Percentiles rank a stretch among this genome's conserved stretches.
These are phyloP conservation scores for Harringtonia aguacate DNA, from an alignment of 2,329 filamentous ascomycete species.

Conservation along the genomic window DNA sequence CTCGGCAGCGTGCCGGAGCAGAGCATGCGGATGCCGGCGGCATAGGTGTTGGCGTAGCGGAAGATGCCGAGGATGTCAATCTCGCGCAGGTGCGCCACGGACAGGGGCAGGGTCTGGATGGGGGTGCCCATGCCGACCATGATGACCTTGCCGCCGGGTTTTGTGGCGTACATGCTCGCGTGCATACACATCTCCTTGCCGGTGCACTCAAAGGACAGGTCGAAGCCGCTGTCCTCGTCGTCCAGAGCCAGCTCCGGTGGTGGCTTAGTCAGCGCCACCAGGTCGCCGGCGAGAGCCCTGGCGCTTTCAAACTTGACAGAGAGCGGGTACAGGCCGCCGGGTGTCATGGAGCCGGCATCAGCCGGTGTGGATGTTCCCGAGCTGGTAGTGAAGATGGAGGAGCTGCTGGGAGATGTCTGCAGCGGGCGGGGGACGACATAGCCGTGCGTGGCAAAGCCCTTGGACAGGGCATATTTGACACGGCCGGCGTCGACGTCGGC, in stretches of 20 bases:
- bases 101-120: conserved; percentile 63
- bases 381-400: conserved; percentile 29
- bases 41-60: conserved; percentile 67
- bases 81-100: conserved; percentile 61
- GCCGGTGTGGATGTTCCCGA: conserved; percentile 40
- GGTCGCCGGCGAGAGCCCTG: conserved; percentile 36
- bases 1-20: conserved; percentile 45
- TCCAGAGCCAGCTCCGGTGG: conserved; percentile 23
- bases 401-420: conserved; percentile 31
- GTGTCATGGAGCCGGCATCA: conserved; percentile 28
- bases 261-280: conserved; percentile 30
- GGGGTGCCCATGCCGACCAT: conserved; percentile 75
- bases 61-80: conserved; percentile 72
- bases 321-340: conserved; percentile 32
- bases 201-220: conserved; percentile 66
- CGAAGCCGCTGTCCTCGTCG: conserved; percentile 54
- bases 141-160: conserved; percentile 60
- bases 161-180: conserved; percentile 61
- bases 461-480: conserved; percentile 46
- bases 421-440: conserved; percentile 38
- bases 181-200: conserved; percentile 68
- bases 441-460: conserved; percentile 50
- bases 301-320: conserved; percentile 40
- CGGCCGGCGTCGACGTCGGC: conserved; percentile 50
- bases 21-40: conserved; percentile 55